Conservation (phyloP, 2,329 filamentous ascomycete genomes). For the Claviceps digitariae region DNA sequence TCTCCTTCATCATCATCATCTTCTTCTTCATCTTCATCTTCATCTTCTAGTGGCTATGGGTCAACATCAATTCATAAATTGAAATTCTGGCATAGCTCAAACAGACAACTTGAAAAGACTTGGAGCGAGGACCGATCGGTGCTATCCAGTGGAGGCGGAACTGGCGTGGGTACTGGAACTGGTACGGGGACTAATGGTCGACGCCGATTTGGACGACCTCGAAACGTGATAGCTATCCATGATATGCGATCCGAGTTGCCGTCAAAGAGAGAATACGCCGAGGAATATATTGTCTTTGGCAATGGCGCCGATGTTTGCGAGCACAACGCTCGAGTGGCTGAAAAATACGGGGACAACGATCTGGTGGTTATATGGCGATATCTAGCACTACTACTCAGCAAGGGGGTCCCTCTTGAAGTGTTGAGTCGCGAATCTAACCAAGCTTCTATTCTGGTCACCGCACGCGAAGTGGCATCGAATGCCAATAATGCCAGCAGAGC, state of each 20-base stretch:
- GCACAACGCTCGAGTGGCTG: slow-evolving; percentile 70
- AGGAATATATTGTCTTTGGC: slow-evolving; percentile 73
- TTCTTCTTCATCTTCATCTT: no score
- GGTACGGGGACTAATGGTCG: slow-evolving; percentile 37
- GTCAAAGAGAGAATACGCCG: slow-evolving; percentile 62
- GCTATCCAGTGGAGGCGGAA: slow-evolving; percentile 48
- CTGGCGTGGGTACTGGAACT: slow-evolving; percentile 33
- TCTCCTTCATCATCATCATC: no score
- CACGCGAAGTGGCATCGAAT: slow-evolving; percentile 42
- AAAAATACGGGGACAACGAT: slow-evolving; percentile 55
- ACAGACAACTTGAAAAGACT: slow-evolving; percentile 36
- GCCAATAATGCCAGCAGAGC: slow-evolving; percentile 14
- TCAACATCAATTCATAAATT: slow-evolving; percentile 49
- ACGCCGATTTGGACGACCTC: slow-evolving; percentile 34
- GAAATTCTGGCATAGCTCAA: slow-evolving; percentile 41
- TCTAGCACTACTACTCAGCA: slow-evolving; percentile 60
- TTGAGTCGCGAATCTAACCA: slow-evolving; percentile 38
- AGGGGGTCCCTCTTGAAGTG: slow-evolving; percentile 59
- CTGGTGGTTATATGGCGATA: slow-evolving; percentile 76
- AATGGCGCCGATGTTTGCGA: slow-evolving; percentile 68
- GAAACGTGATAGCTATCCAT: slow-evolving; percentile 63
- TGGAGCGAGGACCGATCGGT: slow-evolving; percentile 43
- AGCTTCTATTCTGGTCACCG: slow-evolving; percentile 55
- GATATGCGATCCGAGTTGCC: slow-evolving; percentile 60
- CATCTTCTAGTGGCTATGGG: slow-evolving; percentile 46